Conservation (phyloP, 2,329 filamentous ascomycete genomes). For the Ustilaginoidea virens region DNA sequence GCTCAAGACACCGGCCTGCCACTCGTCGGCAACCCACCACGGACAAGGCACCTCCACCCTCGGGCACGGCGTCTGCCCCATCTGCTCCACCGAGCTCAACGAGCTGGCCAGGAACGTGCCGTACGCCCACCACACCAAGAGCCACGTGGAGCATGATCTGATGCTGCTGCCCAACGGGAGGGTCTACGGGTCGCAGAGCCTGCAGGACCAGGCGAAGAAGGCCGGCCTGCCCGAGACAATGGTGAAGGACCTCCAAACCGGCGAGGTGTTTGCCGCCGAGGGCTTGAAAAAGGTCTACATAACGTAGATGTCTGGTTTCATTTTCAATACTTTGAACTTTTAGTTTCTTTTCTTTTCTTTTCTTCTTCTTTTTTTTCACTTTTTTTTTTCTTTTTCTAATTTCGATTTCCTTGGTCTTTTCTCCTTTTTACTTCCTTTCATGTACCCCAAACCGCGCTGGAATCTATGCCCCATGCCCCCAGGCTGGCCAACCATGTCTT, state of each 20-base stretch:
- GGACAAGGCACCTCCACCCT: conserved; percentile 24
- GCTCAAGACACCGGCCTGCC: conserved; percentile 88
- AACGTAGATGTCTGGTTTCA: conserved; percentile 36
- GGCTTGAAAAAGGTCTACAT: conserved; percentile 82
- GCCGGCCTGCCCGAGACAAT: conserved; percentile 49
- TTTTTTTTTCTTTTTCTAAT: neutral
- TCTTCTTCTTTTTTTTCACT: neutral
- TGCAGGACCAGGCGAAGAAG: conserved; percentile 68
- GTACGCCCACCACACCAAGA: conserved; percentile 91
- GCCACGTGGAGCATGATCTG: conserved; percentile 76
- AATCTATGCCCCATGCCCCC: too few relatives aligned
- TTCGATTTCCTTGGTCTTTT: too few relatives aligned
- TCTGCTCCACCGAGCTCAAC: conserved; percentile 91
- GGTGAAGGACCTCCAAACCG: conserved; percentile 67
- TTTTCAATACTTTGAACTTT: too few relatives aligned
- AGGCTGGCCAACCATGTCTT: too few relatives aligned
- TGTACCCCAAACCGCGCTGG: too few relatives aligned
- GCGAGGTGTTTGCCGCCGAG: conserved; percentile 45
- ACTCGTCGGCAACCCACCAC: conserved; percentile 42
- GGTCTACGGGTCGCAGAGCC: conserved; percentile 62
- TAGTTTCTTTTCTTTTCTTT: neutral
- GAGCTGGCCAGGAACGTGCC: conserved; percentile 77
- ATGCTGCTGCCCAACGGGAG: conserved; percentile 76
- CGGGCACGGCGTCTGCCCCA: conserved; percentile 72
- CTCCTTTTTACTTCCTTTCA: too few relatives aligned